Evolutionary conservation across 2,329 filamentous ascomycete genomes (phyloP).

Genomic region (Dothideomycetes sp.): DNA sequence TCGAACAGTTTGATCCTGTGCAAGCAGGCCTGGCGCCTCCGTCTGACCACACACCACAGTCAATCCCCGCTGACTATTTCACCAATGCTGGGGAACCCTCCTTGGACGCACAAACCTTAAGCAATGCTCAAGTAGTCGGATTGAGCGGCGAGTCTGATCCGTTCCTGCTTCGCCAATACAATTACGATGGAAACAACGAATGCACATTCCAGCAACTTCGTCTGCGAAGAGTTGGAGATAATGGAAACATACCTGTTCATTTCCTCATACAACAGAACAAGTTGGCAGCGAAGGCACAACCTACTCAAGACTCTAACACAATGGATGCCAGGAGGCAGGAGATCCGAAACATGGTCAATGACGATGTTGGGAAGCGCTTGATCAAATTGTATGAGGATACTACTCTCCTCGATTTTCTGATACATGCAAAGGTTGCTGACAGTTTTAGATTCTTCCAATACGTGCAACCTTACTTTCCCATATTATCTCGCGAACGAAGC

Average conservation of each 20-base stretch:
- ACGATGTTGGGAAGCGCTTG: conserved; percentile 29
- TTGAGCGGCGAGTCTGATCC: conserved; percentile 27
- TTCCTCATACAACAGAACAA: conserved; percentile 30
- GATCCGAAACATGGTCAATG: conserved; percentile 24
- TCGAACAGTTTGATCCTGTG: conserved; percentile 13
- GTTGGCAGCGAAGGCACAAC: conserved; percentile 28
- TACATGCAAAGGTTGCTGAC: neutral
- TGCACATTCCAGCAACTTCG: conserved; percentile 24
- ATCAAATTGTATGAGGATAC: conserved; percentile 26
- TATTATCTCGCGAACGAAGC: conserved; percentile 30
- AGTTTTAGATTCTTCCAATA: conserved; percentile 30
- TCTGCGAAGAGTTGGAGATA: conserved; percentile 20
- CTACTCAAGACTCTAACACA: conserved; percentile 20
- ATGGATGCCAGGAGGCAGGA: conserved; percentile 23
- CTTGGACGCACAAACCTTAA: conserved; percentile 24
- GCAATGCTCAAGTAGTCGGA: conserved; percentile 26
- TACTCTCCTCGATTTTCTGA: neutral
- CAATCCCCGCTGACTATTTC: conserved; percentile 14
- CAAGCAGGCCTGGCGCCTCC: conserved; percentile 5
- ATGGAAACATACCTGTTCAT: conserved; percentile 23
- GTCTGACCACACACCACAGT: neutral
- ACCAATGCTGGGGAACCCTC: conserved; percentile 23
- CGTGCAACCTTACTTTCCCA: conserved; percentile 38
- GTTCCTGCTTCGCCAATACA: conserved; percentile 25
- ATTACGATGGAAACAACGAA: conserved; percentile 27